Evolutionary conservation across 495 filamentous ascomycete genomes (phyloP).

Genomic region (Eremomyces bilateralis): DNA sequence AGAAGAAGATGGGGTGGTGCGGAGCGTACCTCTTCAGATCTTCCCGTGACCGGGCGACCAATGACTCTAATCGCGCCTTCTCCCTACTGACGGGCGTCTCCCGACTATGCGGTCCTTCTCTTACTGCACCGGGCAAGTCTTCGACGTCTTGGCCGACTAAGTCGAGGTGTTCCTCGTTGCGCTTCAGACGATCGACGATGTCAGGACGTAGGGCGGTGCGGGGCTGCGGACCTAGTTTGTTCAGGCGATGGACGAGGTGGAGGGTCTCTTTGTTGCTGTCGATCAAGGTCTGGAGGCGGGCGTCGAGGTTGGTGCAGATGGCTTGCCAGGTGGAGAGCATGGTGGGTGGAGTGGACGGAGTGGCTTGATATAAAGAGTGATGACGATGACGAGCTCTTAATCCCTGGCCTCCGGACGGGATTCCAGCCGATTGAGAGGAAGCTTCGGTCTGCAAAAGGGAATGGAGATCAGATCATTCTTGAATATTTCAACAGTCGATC

Average conservation of each 20-base stretch:
- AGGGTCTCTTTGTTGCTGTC: conserved; percentile 43
- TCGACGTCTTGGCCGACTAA: conserved; percentile 57
- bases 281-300: conserved; percentile 45
- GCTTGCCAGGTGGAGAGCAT: conserved; percentile 29
- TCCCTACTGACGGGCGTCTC: conserved; percentile 17
- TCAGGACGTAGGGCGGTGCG: conserved; percentile 59
- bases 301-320: conserved; percentile 38
- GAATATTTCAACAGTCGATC: too few species aligned
- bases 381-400: too few species aligned
- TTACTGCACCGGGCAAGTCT: conserved; percentile 25
- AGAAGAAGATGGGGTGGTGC: conserved; percentile 2
- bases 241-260: conserved; percentile 54
- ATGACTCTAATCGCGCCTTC: conserved; percentile 35
- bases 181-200: conserved; percentile 63
- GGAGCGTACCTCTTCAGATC: conserved; percentile 44
- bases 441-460: too few species aligned
- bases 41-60: conserved; percentile 36
- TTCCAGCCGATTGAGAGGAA: too few species aligned
- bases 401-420: too few species aligned
- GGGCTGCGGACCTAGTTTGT: conserved; percentile 36
- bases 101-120: neutral
- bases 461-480: too few species aligned
- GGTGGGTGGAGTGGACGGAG: too few species aligned
- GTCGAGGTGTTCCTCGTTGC: conserved; percentile 74
- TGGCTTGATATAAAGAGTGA: too few species aligned